Base-by-base conservation (phyloP, 163 green algal species). In the Scenedesmus sp. region DNA sequence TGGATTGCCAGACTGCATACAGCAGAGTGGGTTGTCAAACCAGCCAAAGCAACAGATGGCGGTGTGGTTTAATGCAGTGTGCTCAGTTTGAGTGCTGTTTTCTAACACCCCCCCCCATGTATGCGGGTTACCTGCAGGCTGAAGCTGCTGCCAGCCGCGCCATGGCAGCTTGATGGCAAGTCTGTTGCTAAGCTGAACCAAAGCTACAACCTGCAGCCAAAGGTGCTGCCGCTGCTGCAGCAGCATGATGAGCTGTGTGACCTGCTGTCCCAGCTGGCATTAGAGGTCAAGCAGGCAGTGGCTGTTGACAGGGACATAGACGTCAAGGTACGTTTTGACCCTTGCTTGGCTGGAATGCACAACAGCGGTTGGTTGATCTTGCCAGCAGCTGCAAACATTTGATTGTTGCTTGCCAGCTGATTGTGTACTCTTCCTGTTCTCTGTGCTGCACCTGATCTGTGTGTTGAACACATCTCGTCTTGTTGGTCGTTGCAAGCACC, bases 231-330 rank as follows among this genome's bases (percentile, higher is more conserved):
- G 22, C 87, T 91, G 42, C 78, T 87, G 79, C 53, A 87, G 56
- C 53, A 87, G 87, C 87, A 91, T 53, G 87, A 91, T 59, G 53
- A 81, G 51, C 53, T 91, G 78, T 87, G 78, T 59, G 87, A 91
- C 87, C 78, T 91, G 87, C 78, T 91, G 78, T 91, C 78, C 9
- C 87, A 87, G 76, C 78, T 91, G n/a, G 87, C 87, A 4, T 56
- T 91, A 80, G 87, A 91, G 43, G 59, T 91, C 73, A 81, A 76
- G 81, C 78, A 91, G 87, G 65, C 85, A 37, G 72, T 90, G 72
- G 85, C 85, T 30, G 72, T 90, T 40, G 85, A 90, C 35, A 73
- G 85, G 61, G 85, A 90, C 40, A 35, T 90, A 18, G 72, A 84
- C 3, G 53, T 6, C 43, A 53, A 90, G 46, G 85, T 90, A 37